Conservation (phyloP, 257 asterid species). For the Ocimum tenuiflorum region DNA sequence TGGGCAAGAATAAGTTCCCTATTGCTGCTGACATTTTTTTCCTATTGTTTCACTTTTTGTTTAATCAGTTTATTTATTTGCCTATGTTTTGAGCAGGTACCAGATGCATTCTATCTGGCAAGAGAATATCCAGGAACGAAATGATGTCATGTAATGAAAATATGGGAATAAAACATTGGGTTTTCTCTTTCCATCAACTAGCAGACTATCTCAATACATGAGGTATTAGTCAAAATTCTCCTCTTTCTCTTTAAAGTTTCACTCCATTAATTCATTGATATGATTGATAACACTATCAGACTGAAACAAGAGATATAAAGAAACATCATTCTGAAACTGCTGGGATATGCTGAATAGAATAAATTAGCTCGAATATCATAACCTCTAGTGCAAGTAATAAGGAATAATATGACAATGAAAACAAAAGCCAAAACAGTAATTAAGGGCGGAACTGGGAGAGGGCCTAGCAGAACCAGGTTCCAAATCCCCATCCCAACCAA, state of each 20-base stretch:
- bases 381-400: slow-evolving; percentile 14
- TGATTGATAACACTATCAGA: too few relatives aligned
- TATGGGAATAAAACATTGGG: background rate
- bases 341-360: background rate
- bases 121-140: background rate
- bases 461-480: background rate
- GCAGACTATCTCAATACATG: background rate
- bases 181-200: slow-evolving; percentile 11
- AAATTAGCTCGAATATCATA: too few relatives aligned
- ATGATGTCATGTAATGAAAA: background rate
- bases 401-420: background rate
- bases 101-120: background rate
- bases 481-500: background rate
- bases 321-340: background rate
- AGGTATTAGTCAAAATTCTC: background rate
- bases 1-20: background rate
- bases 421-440: background rate
- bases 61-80: background rate
- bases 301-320: too few relatives aligned
- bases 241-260: background rate
- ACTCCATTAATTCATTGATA: too few relatives aligned
- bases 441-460: background rate
- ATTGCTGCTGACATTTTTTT: background rate
- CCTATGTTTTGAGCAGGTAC: background rate
- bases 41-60: background rate